Evolutionary conservation across 495 filamentous ascomycete species (phyloP).

Genomic region (Platismatia glauca): DNA sequence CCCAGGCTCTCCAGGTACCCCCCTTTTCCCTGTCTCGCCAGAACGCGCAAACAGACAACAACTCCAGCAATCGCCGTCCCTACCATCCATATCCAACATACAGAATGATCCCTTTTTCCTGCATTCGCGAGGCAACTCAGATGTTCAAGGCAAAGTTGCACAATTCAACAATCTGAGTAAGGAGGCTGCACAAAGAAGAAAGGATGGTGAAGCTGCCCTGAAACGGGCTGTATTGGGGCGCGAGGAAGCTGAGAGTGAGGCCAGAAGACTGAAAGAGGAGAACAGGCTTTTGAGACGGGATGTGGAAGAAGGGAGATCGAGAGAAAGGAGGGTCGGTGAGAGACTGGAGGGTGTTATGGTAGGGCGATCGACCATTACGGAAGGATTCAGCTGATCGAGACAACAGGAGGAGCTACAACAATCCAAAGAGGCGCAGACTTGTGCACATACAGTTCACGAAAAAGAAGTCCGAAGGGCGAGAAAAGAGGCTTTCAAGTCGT

Average conservation of each 20-base stretch:
- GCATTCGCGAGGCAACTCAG: constrained; percentile 44
- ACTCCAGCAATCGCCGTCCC: constrained; percentile 43
- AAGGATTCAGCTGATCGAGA: constrained; percentile 1
- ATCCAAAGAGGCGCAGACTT: constrained; percentile 64
- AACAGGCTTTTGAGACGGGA: constrained; percentile 41
- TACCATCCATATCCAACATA: constrained; percentile 38
- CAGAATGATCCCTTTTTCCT: constrained; percentile 28
- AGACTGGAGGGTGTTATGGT: constrained; percentile 69
- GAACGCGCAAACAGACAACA: constrained; percentile 72
- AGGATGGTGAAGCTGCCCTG: constrained; percentile 60
- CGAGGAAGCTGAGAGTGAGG: constrained; percentile 69
- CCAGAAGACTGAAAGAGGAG: constrained; percentile 54
- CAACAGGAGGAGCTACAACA: constrained; percentile 63
- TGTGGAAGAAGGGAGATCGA: constrained; percentile 60
- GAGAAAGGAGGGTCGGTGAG: constrained; percentile 67
- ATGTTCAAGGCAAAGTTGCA: constrained; percentile 80
- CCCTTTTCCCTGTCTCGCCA: constrained; percentile 63
- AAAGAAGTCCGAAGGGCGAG: constrained; percentile 75
- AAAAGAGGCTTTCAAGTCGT: constrained; percentile 78
- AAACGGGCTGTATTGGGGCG: constrained; percentile 74
- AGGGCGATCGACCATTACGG: constrained; percentile 20
- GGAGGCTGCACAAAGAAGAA: constrained; percentile 51
- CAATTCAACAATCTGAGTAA: constrained; percentile 66
- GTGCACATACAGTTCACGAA: constrained; percentile 67
- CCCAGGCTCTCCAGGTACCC: constrained; percentile 48